A percentile compares a stretch with the other conserved stretches of the same genome.
Conservation (phyloP, 2,329 filamentous ascomycete species). For the Pleurostoma richardsiae region DNA sequence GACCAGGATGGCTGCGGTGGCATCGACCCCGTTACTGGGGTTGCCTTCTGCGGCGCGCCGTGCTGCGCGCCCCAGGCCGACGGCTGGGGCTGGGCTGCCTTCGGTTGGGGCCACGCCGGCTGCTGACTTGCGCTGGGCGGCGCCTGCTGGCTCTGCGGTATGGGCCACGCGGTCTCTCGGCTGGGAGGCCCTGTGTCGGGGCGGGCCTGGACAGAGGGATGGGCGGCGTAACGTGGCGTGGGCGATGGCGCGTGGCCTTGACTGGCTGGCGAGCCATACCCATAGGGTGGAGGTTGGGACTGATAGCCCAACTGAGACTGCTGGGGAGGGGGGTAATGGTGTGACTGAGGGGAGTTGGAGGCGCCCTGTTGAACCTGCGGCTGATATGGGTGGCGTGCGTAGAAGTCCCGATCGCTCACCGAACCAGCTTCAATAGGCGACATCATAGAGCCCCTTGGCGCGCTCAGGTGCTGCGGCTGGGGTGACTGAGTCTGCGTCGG, state of each 20-base stretch:
- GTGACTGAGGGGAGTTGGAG: constrained; percentile 22
- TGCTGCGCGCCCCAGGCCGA: constrained; percentile 33
- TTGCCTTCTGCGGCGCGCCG: constrained; percentile 27
- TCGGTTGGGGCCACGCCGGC: constrained; percentile 26
- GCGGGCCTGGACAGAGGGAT: constrained; percentile 34
- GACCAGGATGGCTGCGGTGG: constrained; percentile 28
- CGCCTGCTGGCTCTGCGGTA: constrained; percentile 13
- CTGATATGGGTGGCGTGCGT: constrained; percentile 28
- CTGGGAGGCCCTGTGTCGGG: constrained; percentile 33
- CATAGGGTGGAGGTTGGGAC: constrained; percentile 30
- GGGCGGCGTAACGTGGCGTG: constrained; percentile 49
- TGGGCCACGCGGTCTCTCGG: constrained; percentile 29
- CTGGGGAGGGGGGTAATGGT: constrained; percentile 16
- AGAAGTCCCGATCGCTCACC: constrained; percentile 43
- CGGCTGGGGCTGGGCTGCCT: constrained; percentile 25
- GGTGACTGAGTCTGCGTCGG: constrained; percentile 42
- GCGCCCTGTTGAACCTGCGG: constrained; percentile 21
- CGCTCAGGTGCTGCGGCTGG: constrained; percentile 39
- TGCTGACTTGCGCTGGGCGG: constrained; percentile 16
- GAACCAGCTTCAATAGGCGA: constrained; percentile 31
- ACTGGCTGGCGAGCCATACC: constrained; percentile 38
- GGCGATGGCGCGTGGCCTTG: constrained; percentile 42
- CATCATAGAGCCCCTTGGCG: constrained; percentile 37
- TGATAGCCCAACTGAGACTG: constrained; percentile 17
- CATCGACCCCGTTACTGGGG: constrained; percentile 22